A percentile compares a stretch with the other conserved stretches of the same genome.
Conservation (phyloP, 192 early-diverging fungal species). For the Glomus cerebriforme region DNA sequence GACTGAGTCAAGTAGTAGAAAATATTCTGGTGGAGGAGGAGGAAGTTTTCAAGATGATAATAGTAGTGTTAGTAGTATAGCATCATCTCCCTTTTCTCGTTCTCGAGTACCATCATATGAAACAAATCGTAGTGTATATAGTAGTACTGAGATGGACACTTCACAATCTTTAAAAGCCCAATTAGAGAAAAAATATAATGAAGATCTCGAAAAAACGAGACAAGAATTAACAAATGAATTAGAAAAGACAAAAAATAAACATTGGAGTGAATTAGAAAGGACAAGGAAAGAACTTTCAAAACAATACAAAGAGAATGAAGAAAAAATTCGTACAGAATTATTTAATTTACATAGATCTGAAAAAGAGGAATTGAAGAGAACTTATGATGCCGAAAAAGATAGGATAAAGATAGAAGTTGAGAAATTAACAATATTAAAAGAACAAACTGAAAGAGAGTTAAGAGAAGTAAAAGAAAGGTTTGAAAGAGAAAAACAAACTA, state of each 20-base stretch:
- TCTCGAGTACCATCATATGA: constrained; percentile 13
- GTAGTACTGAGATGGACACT: background rate
- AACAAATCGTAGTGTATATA: background rate
- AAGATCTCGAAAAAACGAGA: constrained; percentile 3
- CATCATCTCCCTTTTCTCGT: background rate
- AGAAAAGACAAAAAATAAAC: constrained; percentile 19
- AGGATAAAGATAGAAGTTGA: background rate
- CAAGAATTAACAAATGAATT: constrained; percentile 11
- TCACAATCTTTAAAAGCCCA: background rate
- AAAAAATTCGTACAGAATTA: constrained; percentile 1
- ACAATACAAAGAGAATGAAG: constrained; percentile 21
- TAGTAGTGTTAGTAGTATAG: background rate
- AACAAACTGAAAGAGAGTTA: background rate
- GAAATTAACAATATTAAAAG: background rate
- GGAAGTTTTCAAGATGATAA: too few relatives aligned
- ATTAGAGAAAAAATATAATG: background rate
- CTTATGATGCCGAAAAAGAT: background rate
- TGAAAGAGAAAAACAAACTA: background rate
- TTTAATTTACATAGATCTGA: background rate
- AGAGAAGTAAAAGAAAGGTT: background rate
- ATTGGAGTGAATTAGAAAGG: constrained; percentile 15
- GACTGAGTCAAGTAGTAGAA: background rate
- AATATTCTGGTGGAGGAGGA: too few relatives aligned
- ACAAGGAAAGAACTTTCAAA: constrained; percentile 9
- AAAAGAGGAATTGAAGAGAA: constrained; percentile 1